Evolutionary conservation across 2,329 filamentous ascomycete species (phyloP).

Genomic region (Colletotrichum karsti): DNA sequence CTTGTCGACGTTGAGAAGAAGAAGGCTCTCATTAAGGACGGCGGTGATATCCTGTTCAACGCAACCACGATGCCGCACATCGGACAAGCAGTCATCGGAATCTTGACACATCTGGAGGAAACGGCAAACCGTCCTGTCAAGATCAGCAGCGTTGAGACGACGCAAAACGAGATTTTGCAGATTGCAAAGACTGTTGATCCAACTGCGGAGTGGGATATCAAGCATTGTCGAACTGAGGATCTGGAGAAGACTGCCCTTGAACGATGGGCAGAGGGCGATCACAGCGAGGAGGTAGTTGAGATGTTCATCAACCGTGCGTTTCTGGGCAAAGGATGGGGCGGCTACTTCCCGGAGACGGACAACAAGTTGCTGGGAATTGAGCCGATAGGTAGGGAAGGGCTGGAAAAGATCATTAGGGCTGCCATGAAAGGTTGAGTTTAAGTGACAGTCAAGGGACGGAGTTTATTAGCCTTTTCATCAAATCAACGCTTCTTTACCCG

Average conservation of each 20-base stretch:
- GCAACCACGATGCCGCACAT: constrained; percentile 56
- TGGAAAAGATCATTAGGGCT: constrained; percentile 9
- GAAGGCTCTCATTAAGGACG: constrained; percentile 55
- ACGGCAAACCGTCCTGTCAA: constrained; percentile 64
- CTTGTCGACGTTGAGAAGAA: constrained; percentile 18
- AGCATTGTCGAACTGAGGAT: constrained; percentile 8
- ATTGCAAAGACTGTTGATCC: constrained; percentile 31
- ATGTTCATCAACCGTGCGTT: constrained; percentile 19
- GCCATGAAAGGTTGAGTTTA: neutral
- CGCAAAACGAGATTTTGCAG: constrained; percentile 58
- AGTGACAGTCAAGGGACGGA: neutral
- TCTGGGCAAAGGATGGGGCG: constrained; percentile 5
- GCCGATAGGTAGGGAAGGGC: constrained; percentile 1
- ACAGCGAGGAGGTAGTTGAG: constrained; percentile 15
- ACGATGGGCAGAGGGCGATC: neutral
- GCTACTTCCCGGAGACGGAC: constrained; percentile 10
- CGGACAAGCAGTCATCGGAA: constrained; percentile 54
- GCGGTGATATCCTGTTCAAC: constrained; percentile 55
- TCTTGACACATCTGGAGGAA: constrained; percentile 53
- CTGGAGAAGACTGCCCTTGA: constrained; percentile 9
- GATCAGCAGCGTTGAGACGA: constrained; percentile 58
- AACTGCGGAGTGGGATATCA: neutral
- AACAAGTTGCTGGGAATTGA: constrained; percentile 8
- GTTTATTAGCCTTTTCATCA: neutral
- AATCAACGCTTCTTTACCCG: neutral